These are phyloP conservation scores for Fusarium coffeatum DNA, from an alignment of 2,329 filamentous ascomycete genomes.

Conservation along the genomic window DNA sequence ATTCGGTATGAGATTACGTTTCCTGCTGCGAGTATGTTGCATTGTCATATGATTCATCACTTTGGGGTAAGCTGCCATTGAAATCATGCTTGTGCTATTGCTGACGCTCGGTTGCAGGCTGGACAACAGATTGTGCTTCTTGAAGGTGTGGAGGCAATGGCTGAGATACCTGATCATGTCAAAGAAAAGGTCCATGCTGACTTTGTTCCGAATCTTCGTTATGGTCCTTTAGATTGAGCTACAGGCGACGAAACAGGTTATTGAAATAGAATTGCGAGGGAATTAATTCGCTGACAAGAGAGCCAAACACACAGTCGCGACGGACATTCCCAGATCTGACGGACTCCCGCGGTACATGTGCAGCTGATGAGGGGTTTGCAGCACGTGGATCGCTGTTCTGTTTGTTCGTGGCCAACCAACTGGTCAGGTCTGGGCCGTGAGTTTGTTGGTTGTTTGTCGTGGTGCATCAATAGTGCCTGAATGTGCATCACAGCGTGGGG, in stretches of 20 bases:
- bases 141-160: neutral
- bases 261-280: no score
- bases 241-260: no score
- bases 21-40: neutral
- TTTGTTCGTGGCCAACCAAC: no score
- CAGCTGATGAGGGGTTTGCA: no score
- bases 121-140: neutral
- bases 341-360: no score
- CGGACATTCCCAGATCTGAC: no score
- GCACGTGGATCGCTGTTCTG: no score
- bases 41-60: neutral
- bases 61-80: neutral
- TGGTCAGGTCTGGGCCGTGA: no score
- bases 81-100: neutral
- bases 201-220: neutral
- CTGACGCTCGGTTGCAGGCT: neutral
- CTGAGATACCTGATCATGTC: neutral
- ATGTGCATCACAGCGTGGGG: no score
- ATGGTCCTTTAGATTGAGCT: neutral
- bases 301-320: no score
- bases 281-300: rapidly evolving
- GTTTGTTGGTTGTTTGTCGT: no score
- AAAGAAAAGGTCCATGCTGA: neutral
- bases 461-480: no score
- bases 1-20: neutral